A percentile compares a stretch with the other conserved stretches of the same genome.
Conservation (phyloP, 2,329 filamentous ascomycete genomes). For the Alternaria novae-zelandiae region DNA sequence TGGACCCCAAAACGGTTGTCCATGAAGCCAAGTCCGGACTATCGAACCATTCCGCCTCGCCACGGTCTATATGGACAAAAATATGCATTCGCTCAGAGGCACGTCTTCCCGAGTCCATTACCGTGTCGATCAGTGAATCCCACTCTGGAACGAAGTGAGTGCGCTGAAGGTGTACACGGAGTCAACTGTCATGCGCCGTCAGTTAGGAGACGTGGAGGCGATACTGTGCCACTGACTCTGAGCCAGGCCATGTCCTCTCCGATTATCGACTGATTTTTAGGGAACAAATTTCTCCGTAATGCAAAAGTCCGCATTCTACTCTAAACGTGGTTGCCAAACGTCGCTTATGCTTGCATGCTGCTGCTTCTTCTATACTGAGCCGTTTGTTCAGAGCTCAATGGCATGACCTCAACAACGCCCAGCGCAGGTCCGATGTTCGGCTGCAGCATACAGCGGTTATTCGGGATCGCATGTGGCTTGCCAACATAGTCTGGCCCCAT, state of each 20-base stretch:
- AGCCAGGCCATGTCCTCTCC: background rate
- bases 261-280: background rate
- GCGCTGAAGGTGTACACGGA: background rate
- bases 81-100: background rate
- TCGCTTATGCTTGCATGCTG: background rate
- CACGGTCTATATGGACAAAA: background rate
- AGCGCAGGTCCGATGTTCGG: background rate
- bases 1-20: background rate
- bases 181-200: background rate
- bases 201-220: background rate
- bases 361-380: background rate
- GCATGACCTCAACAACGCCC: background rate
- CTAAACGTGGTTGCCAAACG: background rate
- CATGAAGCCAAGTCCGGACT: background rate
- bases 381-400: background rate
- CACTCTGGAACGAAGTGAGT: background rate
- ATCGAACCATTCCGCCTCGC: background rate
- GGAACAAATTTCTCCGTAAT: background rate
- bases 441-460: background rate
- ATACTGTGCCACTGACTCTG: background rate
- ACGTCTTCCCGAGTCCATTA: background rate
- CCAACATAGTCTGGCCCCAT: slow-evolving; percentile 1
- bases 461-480: slow-evolving; percentile 8
- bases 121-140: background rate
- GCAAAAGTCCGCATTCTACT: background rate